phyloP scores from a whole-genome alignment of 2,329 filamentous ascomycete species.

The Xylariaceae sp. region DNA sequence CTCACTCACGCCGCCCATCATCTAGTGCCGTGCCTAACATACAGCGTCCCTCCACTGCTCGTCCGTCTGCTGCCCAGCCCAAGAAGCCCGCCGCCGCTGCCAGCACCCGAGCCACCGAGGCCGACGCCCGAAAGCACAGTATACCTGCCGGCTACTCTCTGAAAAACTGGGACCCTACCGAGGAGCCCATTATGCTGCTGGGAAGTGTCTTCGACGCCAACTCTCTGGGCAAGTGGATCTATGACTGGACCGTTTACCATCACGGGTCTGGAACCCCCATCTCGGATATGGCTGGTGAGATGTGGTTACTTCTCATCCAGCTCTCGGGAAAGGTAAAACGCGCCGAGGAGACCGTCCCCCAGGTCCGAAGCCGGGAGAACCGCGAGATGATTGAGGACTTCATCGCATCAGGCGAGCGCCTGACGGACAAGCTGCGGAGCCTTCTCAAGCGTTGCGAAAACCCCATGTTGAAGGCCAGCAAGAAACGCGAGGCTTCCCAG shows the following conservation, averaged over 20 bases:
- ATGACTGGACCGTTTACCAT: slow-evolving; percentile 96
- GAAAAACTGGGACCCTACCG: slow-evolving; percentile 96
- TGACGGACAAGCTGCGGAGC: slow-evolving; percentile 79
- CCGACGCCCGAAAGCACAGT: slow-evolving; percentile 59
- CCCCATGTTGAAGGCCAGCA: slow-evolving; percentile 89
- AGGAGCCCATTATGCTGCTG: slow-evolving; percentile 88
- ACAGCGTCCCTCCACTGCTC: slow-evolving; percentile 50
- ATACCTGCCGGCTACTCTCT: slow-evolving; percentile 89
- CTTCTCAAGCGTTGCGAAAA: slow-evolving; percentile 88
- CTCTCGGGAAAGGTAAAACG: slow-evolving; percentile 91
- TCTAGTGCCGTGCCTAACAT: slow-evolving; percentile 39
- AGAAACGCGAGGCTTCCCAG: slow-evolving; percentile 62
- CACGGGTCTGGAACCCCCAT: slow-evolving; percentile 79
- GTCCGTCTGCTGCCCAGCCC: slow-evolving; percentile 40
- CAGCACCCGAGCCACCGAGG: slow-evolving; percentile 50
- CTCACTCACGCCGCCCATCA: slow-evolving; percentile 45
- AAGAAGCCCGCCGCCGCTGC: slow-evolving; percentile 34
- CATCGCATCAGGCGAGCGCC: slow-evolving; percentile 78
- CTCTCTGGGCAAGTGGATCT: slow-evolving; percentile 98
- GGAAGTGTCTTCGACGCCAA: slow-evolving; percentile 97
- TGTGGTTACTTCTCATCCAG: slow-evolving; percentile 94
- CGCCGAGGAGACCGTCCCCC: slow-evolving; percentile 71
- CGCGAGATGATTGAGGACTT: slow-evolving; percentile 85
- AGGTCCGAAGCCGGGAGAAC: slow-evolving; percentile 69
- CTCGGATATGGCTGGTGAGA: slow-evolving; percentile 84